phyloP scores from a whole-genome alignment of 805 yeast genomes.

The Nadsonia fulvescens region DNA sequence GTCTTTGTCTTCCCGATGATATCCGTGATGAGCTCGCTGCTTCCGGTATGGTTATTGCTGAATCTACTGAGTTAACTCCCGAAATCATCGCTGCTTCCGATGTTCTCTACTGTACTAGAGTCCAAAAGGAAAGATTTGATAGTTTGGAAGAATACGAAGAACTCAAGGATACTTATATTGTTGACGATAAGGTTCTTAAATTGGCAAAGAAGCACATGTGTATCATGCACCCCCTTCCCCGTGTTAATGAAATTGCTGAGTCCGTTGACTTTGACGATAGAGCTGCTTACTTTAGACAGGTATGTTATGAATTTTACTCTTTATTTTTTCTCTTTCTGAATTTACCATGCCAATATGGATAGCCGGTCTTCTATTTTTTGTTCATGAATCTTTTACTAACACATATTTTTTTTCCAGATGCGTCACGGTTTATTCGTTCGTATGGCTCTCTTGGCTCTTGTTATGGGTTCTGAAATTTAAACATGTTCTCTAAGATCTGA shows the following conservation, averaged over 20 bases:
- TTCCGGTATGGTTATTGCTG: slow-evolving; percentile 53
- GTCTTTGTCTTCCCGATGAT: slow-evolving; percentile 63
- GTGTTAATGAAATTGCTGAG: slow-evolving; percentile 89
- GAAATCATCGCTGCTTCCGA: slow-evolving; percentile 81
- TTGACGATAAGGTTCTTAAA: slow-evolving; percentile 77
- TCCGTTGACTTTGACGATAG: slow-evolving; percentile 99
- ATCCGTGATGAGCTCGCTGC: slow-evolving; percentile 47
- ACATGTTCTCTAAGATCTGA: too few relatives aligned
- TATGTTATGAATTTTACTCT: too few relatives aligned
- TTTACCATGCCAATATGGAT: slow-evolving; percentile 5
- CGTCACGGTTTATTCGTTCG: slow-evolving; percentile 94
- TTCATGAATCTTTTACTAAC: too few relatives aligned
- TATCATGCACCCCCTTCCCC: slow-evolving; percentile 96
- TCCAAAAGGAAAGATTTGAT: slow-evolving; percentile 89
- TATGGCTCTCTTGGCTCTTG: slow-evolving; percentile 98
- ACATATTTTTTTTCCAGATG: too few relatives aligned
- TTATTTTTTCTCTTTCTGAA: background rate
- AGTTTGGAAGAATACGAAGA: slow-evolving; percentile 63
- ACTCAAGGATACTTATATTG: slow-evolving; percentile 78
- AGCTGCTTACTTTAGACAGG: slow-evolving; percentile 97
- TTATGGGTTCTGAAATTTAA: slow-evolving; percentile 92
- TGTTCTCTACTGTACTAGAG: slow-evolving; percentile 93
- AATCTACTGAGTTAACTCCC: slow-evolving; percentile 60
- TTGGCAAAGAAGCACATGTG: slow-evolving; percentile 98
- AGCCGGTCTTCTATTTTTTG: too few relatives aligned